These are phyloP conservation scores for Sporothrix sp. DNA, from an alignment of 2,329 filamentous ascomycete species.

Conservation along the genomic window DNA sequence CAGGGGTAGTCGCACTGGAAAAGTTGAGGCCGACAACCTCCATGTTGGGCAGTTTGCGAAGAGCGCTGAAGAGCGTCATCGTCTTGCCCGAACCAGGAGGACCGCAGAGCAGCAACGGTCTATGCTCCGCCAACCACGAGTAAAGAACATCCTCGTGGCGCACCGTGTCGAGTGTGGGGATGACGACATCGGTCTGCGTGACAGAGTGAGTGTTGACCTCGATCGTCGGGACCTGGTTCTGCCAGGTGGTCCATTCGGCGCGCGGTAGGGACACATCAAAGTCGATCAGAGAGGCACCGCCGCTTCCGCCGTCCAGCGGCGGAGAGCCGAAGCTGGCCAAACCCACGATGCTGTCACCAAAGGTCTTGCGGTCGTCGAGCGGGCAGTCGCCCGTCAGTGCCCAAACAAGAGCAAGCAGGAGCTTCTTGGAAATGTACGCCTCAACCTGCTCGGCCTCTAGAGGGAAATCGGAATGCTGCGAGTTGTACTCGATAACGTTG, in stretches of 20 bases:
- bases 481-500: slow-evolving; percentile 90
- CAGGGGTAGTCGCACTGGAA: slow-evolving; percentile 94
- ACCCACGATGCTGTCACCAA: slow-evolving; percentile 74
- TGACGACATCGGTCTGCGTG: slow-evolving; percentile 95
- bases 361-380: slow-evolving; percentile 73
- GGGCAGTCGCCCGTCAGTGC: slow-evolving; percentile 93
- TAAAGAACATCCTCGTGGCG: slow-evolving; percentile 98
- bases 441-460: slow-evolving; percentile 85
- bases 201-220: slow-evolving; percentile 98
- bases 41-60: slow-evolving; percentile 96
- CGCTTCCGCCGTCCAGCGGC: slow-evolving; percentile 59
- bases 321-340: slow-evolving; percentile 82
- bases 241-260: slow-evolving; percentile 87
- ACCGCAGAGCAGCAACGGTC: slow-evolving; percentile 90
- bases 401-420: slow-evolving; percentile 88
- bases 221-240: slow-evolving; percentile 83
- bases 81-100: slow-evolving; percentile 98
- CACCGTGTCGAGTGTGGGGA: slow-evolving; percentile 93
- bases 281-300: slow-evolving; percentile 67
- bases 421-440: slow-evolving; percentile 82
- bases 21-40: slow-evolving; percentile 99
- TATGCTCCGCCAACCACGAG: slow-evolving; percentile 98
- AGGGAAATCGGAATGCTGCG: slow-evolving; percentile 87
- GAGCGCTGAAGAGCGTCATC: slow-evolving; percentile 97
- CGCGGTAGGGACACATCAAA: slow-evolving; percentile 83